Conservation (phyloP, 2,329 filamentous ascomycete genomes). For the Hymenoscyphus infarciens region DNA sequence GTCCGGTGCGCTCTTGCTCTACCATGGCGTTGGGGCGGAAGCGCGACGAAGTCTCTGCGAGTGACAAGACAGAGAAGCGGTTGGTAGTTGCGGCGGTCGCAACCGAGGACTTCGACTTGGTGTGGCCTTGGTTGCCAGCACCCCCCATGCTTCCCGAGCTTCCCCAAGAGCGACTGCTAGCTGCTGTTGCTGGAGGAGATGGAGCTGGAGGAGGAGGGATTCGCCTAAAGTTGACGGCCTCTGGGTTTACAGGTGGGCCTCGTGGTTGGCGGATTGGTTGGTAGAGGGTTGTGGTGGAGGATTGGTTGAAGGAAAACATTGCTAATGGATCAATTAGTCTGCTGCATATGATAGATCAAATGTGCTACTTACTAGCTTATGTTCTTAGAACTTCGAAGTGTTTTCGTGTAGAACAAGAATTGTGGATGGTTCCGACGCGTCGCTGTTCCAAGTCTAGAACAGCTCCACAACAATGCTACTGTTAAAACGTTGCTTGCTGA, state of each 20-base stretch:
- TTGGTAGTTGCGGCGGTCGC: no score
- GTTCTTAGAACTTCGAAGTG: neutral
- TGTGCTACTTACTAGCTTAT: neutral
- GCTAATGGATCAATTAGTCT: neutral
- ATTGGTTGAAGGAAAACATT: conserved; percentile 1
- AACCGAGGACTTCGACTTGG: neutral
- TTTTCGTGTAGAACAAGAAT: neutral
- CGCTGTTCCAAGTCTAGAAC: neutral
- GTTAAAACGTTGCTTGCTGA: neutral
- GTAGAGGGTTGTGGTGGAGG: neutral
- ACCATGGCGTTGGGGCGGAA: neutral
- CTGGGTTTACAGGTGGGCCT: conserved; percentile 3
- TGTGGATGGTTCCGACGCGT: no score
- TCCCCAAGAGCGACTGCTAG: neutral
- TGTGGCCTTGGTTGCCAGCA: neutral
- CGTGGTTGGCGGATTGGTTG: neutral
- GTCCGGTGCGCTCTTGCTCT: neutral
- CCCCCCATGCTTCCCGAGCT: neutral
- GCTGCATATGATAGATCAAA: neutral
- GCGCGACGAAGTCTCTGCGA: neutral
- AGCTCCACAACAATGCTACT: neutral
- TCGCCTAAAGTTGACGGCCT: conserved; percentile 1
- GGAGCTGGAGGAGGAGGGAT: neutral
- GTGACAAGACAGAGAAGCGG: neutral
- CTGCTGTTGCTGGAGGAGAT: neutral